phyloP scores from a whole-genome alignment of 1,284 basidiomycete genomes.

The Agaricales sp. region DNA sequence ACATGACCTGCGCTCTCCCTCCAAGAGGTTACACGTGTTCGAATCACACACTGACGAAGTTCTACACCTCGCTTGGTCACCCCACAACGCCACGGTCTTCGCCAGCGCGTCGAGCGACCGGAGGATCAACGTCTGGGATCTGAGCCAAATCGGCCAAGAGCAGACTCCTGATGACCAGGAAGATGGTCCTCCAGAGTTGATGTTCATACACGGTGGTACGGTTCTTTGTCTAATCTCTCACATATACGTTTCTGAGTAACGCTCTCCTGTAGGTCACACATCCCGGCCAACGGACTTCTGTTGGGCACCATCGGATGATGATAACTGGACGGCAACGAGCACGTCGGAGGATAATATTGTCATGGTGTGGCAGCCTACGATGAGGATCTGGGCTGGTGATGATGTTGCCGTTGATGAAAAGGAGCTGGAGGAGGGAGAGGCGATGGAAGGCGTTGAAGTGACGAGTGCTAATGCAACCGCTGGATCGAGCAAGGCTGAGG shows the following conservation, averaged over 20 bases:
- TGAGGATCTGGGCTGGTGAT: slow-evolving; percentile 79
- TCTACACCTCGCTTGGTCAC: slow-evolving; percentile 91
- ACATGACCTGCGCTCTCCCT: slow-evolving; percentile 81
- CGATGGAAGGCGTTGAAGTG: slow-evolving; percentile 74
- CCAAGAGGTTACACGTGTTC: slow-evolving; percentile 83
- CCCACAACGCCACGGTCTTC: slow-evolving; percentile 84
- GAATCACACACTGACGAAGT: slow-evolving; percentile 94
- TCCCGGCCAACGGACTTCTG: slow-evolving; percentile 75
- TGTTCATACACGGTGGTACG: slow-evolving; percentile 90
- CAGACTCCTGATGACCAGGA: slow-evolving; percentile 98
- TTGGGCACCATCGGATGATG: slow-evolving; percentile 69
- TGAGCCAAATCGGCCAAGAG: slow-evolving; percentile 87
- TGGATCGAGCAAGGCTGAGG: too few species aligned
- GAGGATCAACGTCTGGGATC: slow-evolving; percentile 93
- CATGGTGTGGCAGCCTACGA: slow-evolving; percentile 85
- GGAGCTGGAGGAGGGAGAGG: slow-evolving; percentile 58
- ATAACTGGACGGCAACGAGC: slow-evolving; percentile 71
- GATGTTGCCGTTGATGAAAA: slow-evolving; percentile 68
- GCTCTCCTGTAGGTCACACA: slow-evolving; percentile 50
- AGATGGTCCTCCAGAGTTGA: slow-evolving; percentile 89
- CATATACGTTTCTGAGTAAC: slow-evolving; percentile 13
- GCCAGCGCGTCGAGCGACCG: slow-evolving; percentile 90
- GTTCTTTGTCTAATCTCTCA: not conserved
- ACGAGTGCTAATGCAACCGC: too few species aligned
- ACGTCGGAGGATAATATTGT: slow-evolving; percentile 82